Evolutionary conservation across 129 eudicot species (phyloP), one percentile per base, ranked within the genome.

Genomic region (Escallonia rubra): DNA sequence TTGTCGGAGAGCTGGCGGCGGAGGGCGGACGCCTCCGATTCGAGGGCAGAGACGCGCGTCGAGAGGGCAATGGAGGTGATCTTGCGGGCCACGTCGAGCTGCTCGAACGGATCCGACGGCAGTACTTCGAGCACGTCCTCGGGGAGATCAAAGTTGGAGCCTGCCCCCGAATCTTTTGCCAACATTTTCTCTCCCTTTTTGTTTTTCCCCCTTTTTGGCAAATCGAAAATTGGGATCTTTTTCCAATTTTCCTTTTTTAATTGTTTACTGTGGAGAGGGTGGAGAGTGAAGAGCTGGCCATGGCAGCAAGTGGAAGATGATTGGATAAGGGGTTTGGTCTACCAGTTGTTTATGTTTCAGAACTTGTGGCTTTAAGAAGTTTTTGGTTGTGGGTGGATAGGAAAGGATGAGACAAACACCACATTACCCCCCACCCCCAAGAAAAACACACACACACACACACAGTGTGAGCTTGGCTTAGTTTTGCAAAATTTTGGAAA

Each of bases 61-160:
- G 96, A 75, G 8, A 94, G 90, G 41, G 99, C 99, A 78, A 89
- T 81, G 82, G 99, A 94, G 73, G 99, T 94, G 78, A 94, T 94
- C 53, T 89, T 94, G 47, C 99, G 93, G 40, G 99, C 99, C 0
- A 94, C 83, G 62, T 89, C 99, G 2, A 94, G 93, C 76, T 89
- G 99, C 49, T 87, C 90, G 57, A 89, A 94, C 15, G 99, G 99
- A 70, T 94, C 99, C 10, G 85, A 77, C 3, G 99, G 99, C 57
- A 94, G 69, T 11, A 87, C 88, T 12, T 81, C 76, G 39, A 93
- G 41, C 3, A 93, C 75, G 53, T 89, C 95, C 52, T 85, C 81
- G 51, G 99, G 95, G 57, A 93, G 90, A 59, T 83, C 95, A 74
- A 86, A 82, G 14, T 64, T 65, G 44, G 72, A 48, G 4, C 66